Percentiles rank a stretch among this genome's conserved stretches.
phyloP scores from a whole-genome alignment of 192 early-diverging fungal genomes.

The Umbelopsis sp. region DNA sequence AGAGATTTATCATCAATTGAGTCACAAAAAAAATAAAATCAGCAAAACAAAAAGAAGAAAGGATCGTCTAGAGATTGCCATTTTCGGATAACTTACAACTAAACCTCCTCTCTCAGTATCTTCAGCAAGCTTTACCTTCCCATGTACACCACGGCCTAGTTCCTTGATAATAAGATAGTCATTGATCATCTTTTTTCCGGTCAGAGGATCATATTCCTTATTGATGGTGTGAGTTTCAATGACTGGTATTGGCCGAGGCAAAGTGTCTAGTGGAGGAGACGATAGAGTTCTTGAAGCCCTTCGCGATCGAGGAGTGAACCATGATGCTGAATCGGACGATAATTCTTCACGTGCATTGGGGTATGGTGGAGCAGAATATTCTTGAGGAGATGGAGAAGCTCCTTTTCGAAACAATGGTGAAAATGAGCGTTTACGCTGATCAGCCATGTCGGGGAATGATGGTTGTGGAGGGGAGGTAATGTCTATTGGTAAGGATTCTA shows the following conservation, averaged over 20 bases:
- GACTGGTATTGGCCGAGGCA: conserved; percentile 40
- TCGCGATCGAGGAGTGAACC: conserved; percentile 16
- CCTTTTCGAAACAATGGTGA: conserved; percentile 1
- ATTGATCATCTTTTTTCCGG: conserved; percentile 96
- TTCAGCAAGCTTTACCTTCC: conserved; percentile 91
- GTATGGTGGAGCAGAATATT: not conserved
- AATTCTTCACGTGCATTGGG: conserved; percentile 14
- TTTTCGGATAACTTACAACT: conserved; percentile 56
- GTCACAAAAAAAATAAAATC: not conserved
- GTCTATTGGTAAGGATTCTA: conserved; percentile 15
- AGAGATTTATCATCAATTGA: not conserved
- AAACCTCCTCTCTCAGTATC: conserved; percentile 80
- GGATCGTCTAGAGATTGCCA: not conserved
- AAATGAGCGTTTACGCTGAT: conserved; percentile 9
- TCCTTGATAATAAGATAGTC: conserved; percentile 90
- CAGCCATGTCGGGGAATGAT: not conserved
- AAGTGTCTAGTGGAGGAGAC: not conserved
- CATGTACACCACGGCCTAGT: conserved; percentile 92
- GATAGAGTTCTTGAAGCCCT: not conserved
- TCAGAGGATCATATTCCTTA: conserved; percentile 79
- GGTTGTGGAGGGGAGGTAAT: not conserved
- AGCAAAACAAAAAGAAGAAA: not conserved
- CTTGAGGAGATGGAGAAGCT: not conserved
- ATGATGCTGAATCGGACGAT: not conserved
- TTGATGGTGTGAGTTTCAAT: conserved; percentile 85